Conservation (phyloP, 2,329 filamentous ascomycete species). For the Tolypocladium tropicale region DNA sequence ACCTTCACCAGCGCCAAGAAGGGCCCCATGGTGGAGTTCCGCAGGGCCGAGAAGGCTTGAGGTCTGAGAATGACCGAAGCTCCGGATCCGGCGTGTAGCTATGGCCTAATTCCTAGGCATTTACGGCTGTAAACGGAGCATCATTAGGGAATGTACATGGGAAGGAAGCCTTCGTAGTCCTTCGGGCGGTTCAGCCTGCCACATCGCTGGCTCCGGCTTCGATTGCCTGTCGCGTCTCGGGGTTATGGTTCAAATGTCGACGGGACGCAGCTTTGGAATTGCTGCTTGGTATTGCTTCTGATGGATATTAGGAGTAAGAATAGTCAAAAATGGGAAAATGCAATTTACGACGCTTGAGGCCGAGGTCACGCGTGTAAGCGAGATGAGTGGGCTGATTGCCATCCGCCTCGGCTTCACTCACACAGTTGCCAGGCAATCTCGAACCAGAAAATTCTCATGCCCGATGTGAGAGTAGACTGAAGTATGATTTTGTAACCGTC, state of each 20-base stretch:
- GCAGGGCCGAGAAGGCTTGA: constrained; percentile 15
- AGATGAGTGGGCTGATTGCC: not conserved
- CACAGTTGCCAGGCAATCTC: too few relatives aligned
- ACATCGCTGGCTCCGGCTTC: not conserved
- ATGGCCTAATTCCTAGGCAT: not conserved
- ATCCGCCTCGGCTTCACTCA: not conserved
- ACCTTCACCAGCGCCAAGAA: constrained; percentile 66
- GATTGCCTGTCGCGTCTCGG: not conserved
- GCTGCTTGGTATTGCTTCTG: not conserved
- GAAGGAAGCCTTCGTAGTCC: not conserved
- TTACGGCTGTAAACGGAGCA: not conserved
- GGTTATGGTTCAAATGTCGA: not conserved
- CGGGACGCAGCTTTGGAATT: not conserved
- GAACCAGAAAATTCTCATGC: not conserved
- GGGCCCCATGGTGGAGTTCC: constrained; percentile 58
- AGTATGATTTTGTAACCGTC: too few relatives aligned
- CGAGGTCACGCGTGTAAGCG: not conserved
- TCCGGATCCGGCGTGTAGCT: not conserved
- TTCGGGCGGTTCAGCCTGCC: not conserved
- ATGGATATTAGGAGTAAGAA: not conserved
- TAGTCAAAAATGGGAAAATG: not conserved
- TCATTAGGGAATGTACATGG: too few relatives aligned
- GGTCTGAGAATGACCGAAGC: not conserved
- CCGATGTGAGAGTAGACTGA: not conserved
- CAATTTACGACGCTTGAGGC: not conserved